Evolutionary conservation across 371 early-diverging fungal species (phyloP).

Genomic region (Mortierella sp.): DNA sequence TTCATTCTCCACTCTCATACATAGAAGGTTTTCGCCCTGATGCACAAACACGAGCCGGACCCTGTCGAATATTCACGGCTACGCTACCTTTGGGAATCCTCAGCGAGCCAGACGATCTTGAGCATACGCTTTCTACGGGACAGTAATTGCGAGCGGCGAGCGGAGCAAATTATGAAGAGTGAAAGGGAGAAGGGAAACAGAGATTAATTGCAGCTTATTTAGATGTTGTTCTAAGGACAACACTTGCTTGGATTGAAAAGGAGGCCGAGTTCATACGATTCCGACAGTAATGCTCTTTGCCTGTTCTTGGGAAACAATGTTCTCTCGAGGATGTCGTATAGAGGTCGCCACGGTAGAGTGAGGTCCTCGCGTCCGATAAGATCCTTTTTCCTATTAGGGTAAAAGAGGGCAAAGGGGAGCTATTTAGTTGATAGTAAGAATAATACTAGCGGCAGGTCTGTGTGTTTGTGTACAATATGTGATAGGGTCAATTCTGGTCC

Average conservation of each 20-base stretch:
- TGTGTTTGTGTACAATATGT: background rate
- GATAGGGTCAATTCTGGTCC: background rate
- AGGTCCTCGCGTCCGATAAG: slow-evolving; percentile 67
- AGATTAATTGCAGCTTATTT: slow-evolving; percentile 17
- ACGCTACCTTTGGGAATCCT: slow-evolving; percentile 35
- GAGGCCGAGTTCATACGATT: slow-evolving; percentile 59
- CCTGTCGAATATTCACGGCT: background rate
- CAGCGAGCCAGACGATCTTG: slow-evolving; percentile 38
- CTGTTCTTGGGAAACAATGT: slow-evolving; percentile 74
- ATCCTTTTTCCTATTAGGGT: slow-evolving; percentile 51
- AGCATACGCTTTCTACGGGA: slow-evolving; percentile 34
- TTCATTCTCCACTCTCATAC: background rate
- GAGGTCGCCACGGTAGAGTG: slow-evolving; percentile 80
- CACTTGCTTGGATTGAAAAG: background rate
- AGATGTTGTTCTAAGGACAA: slow-evolving; percentile 3
- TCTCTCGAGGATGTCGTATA: slow-evolving; percentile 71
- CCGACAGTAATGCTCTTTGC: slow-evolving; percentile 71
- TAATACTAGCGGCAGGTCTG: background rate
- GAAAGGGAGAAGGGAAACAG: background rate
- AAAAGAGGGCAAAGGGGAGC: background rate
- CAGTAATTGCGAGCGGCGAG: slow-evolving; percentile 15
- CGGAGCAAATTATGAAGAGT: slow-evolving; percentile 32
- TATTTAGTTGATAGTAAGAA: background rate
- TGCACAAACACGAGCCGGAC: background rate
- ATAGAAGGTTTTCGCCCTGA: background rate